phyloP scores from a whole-genome alignment of 106 monocot species.

The Acanthochlamys bracteata region DNA sequence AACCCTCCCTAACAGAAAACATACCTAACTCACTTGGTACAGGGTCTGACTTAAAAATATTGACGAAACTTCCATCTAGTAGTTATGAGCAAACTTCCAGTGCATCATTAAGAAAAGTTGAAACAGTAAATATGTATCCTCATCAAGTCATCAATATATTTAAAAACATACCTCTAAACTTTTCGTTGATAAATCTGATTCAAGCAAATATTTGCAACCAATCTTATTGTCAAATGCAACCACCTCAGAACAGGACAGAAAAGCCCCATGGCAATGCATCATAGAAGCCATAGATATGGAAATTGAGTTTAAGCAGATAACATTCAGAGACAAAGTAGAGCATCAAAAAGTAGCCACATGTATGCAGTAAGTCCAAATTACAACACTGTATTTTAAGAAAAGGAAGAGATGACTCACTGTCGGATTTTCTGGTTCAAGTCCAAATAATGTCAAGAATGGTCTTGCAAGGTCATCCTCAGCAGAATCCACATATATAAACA shows the following conservation, averaged over 20 bases:
- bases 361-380: background rate
- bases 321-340: no score
- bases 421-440: conserved; percentile 57
- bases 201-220: conserved; percentile 73
- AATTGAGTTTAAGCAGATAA: no score
- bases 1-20: no score
- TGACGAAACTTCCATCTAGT: conserved; percentile 42
- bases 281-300: no score
- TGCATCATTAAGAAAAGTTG: conserved; percentile 2
- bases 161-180: conserved; percentile 56
- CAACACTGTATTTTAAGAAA: background rate
- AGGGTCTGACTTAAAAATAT: conserved; percentile 75
- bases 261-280: background rate
- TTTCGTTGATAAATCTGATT: conserved; percentile 45
- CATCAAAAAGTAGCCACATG: no score
- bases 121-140: background rate
- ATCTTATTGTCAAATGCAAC: conserved; percentile 84
- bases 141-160: background rate
- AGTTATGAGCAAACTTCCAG: conserved; percentile 72
- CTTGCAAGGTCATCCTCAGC: conserved; percentile 88
- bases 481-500: conserved; percentile 82
- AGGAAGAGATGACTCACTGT: conserved; percentile 40
- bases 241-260: conserved; percentile 41
- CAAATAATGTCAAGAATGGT: conserved; percentile 87
- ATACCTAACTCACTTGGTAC: conserved; percentile 44